Evolutionary conservation across 1,284 basidiomycete species (phyloP).

Genomic region (Leccinum pallidistipes): DNA sequence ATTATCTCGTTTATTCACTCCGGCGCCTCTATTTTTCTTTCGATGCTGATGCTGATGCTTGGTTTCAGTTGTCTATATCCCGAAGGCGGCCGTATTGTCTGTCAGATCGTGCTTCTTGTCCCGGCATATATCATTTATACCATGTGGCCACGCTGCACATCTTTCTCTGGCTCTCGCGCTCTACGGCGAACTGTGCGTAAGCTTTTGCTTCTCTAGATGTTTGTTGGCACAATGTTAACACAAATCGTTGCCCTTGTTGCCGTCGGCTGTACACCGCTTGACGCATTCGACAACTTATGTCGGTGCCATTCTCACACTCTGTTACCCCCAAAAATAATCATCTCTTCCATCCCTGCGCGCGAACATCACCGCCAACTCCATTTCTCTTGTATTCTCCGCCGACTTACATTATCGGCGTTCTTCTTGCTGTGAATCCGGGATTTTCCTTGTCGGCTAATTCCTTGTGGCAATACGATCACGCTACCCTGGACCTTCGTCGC

Average conservation of each 20-base stretch:
- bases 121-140: conserved; percentile 40
- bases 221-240: conserved; percentile 11
- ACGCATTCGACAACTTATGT: conserved; percentile 12
- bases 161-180: conserved; percentile 62
- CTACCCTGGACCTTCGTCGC: conserved; percentile 1
- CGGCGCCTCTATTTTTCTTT: neutral
- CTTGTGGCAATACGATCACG: conserved; percentile 10
- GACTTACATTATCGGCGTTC: conserved; percentile 9
- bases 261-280: conserved; percentile 17
- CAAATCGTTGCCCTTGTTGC: conserved; percentile 4
- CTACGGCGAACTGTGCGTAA: conserved; percentile 61
- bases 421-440: conserved; percentile 25
- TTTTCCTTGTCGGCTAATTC: conserved; percentile 17
- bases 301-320: conserved; percentile 14
- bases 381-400: conserved; percentile 18
- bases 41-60: conserved; percentile 13
- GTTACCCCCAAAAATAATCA: conserved; percentile 21
- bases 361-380: conserved; percentile 22
- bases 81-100: conserved; percentile 65
- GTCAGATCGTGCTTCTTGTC: conserved; percentile 52
- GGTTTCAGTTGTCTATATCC: conserved; percentile 63
- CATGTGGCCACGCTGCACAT: conserved; percentile 58
- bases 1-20: conserved; percentile 1
- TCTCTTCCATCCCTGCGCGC: conserved; percentile 13
- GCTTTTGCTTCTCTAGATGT: neutral